Evolutionary conservation across 768 basidiomycete genomes (phyloP).

Genomic region (Pleurotus ostreatus): DNA sequence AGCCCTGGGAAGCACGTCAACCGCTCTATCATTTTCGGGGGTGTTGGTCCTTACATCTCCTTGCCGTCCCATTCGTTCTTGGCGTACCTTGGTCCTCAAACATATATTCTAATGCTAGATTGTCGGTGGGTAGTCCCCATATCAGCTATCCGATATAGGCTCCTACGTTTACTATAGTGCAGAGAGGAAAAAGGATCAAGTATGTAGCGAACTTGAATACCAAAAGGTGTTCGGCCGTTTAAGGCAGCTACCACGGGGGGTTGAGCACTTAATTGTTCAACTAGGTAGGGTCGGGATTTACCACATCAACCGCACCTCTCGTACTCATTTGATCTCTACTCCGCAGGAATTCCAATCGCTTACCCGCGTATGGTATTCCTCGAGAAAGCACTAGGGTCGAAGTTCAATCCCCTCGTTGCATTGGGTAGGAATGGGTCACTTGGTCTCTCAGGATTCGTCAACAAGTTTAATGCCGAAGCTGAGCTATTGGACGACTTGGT

Average conservation of each 20-base stretch:
- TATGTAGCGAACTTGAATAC: slow-evolving; percentile 77
- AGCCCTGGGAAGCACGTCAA: slow-evolving; percentile 57
- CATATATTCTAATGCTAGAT: slow-evolving; percentile 72
- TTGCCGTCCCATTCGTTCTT: slow-evolving; percentile 82
- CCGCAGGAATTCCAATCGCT: slow-evolving; percentile 70
- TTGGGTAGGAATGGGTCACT: slow-evolving; percentile 65
- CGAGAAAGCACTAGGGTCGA: slow-evolving; percentile 73
- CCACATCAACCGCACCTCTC: background rate
- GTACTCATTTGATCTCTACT: background rate
- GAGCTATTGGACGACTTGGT: slow-evolving; percentile 93
- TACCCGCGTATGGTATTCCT: slow-evolving; percentile 94
- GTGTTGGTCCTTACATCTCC: slow-evolving; percentile 71
- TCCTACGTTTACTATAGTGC: background rate
- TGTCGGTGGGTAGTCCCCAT: slow-evolving; percentile 55
- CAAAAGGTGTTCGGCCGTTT: slow-evolving; percentile 65
- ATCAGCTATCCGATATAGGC: slow-evolving; percentile 8
- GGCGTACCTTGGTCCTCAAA: slow-evolving; percentile 74
- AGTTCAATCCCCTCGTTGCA: slow-evolving; percentile 79
- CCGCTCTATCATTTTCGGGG: slow-evolving; percentile 73
- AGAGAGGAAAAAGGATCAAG: slow-evolving; percentile 83
- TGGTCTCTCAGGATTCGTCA: slow-evolving; percentile 76
- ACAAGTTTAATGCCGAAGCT: slow-evolving; percentile 89
- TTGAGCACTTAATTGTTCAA: slow-evolving; percentile 84
- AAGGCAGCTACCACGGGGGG: slow-evolving; percentile 49
- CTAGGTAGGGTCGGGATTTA: slow-evolving; percentile 43